Evolutionary conservation across 139 green algal genomes (phyloP).

Genomic region (Haematococcus lacustris): DNA sequence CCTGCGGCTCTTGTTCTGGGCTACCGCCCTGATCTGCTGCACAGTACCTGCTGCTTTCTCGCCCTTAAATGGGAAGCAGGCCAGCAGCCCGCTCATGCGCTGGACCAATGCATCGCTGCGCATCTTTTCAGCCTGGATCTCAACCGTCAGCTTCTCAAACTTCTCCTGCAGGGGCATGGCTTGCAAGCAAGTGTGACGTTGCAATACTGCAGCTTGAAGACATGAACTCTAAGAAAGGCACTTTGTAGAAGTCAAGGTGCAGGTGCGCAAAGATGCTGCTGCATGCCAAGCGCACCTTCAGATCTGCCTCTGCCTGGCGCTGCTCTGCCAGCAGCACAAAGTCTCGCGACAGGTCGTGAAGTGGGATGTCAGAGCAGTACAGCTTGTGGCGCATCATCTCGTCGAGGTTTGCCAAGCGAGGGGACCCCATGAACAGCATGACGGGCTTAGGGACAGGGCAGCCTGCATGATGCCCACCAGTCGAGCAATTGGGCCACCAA

Average conservation of each 20-base stretch:
- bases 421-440: conserved; percentile 32
- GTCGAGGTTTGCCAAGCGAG: conserved; percentile 23
- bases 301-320: conserved; percentile 31
- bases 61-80: conserved; percentile 16
- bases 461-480: too few species aligned
- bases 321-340: conserved; percentile 48
- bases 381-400: conserved; percentile 27
- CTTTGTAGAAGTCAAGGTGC: too few species aligned
- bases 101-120: conserved; percentile 39
- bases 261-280: too few species aligned
- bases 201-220: too few species aligned
- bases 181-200: too few species aligned
- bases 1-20: too few species aligned
- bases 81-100: conserved; percentile 37
- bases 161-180: too few species aligned
- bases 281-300: too few species aligned
- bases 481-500: too few species aligned
- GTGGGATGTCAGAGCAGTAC: conserved; percentile 32
- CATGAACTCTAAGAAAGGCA: too few species aligned
- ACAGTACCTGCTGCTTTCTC: too few species aligned
- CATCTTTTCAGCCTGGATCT: conserved; percentile 37
- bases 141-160: conserved; percentile 38
- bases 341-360: conserved; percentile 38
- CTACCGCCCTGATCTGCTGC: too few species aligned
- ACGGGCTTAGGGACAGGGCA: conserved; percentile 5